Conservation (phyloP, 768 basidiomycete species). For the Mycena capillaripes region DNA sequence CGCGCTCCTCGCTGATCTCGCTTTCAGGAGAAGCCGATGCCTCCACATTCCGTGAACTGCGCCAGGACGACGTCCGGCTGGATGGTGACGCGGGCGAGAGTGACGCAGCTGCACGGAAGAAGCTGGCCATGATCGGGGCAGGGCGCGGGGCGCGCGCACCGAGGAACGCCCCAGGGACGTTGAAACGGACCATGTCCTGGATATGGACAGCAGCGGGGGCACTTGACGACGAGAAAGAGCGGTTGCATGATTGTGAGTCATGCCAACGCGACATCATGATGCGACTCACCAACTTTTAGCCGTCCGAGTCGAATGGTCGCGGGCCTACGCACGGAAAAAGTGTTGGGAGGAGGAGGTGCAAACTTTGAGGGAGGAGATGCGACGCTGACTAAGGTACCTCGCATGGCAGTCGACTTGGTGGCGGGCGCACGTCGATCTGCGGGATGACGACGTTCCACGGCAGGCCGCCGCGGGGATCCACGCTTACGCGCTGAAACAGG, state of each 20-base stretch:
- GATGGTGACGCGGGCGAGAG: neutral
- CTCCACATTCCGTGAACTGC: neutral
- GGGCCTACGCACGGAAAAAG: slow-evolving; percentile 9
- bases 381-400: neutral
- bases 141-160: too few relatives aligned
- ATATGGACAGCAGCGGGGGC: slow-evolving; percentile 9
- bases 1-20: neutral
- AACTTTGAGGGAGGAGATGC: slow-evolving; percentile 34
- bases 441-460: neutral
- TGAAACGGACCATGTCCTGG: slow-evolving; percentile 1
- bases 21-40: neutral
- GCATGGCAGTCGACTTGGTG: neutral
- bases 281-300: slow-evolving; percentile 2
- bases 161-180: neutral
- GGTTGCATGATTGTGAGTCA: slow-evolving; percentile 16
- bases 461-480: neutral
- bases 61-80: neutral
- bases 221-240: neutral
- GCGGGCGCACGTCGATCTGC: neutral
- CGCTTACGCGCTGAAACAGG: neutral
- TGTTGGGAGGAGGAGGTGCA: slow-evolving; percentile 21
- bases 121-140: neutral
- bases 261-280: neutral
- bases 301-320: slow-evolving; percentile 29
- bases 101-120: neutral